These are phyloP conservation scores for Verticillium longisporum DNA, from an alignment of 2,329 filamentous ascomycete genomes.

Conservation along the genomic window DNA sequence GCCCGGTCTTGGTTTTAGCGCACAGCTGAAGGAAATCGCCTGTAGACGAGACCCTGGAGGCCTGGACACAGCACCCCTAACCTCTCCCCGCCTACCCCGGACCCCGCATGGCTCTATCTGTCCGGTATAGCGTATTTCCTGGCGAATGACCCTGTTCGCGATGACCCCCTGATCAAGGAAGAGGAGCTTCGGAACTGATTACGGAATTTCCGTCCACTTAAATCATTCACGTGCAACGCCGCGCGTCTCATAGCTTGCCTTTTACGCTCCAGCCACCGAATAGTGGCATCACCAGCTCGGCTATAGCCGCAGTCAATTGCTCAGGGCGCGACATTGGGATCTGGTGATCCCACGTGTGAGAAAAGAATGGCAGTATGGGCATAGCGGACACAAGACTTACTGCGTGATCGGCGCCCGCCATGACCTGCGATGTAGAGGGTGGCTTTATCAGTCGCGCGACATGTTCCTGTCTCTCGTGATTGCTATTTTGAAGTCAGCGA, in stretches of 20 bases:
- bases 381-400: background rate
- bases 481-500: background rate
- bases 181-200: background rate
- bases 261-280: background rate
- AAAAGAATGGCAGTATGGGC: background rate
- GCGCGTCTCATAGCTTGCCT: background rate
- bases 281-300: background rate
- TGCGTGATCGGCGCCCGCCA: constrained; percentile 4
- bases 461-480: background rate
- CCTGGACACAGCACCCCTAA: background rate
- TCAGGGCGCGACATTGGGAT: constrained; percentile 8
- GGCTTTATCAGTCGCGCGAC: background rate
- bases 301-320: background rate
- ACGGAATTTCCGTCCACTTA: background rate
- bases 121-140: background rate
- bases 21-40: background rate
- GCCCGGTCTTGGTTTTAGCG: background rate
- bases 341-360: background rate
- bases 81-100: background rate
- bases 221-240: background rate
- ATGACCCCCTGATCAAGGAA: background rate
- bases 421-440: constrained; percentile 3
- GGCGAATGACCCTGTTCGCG: background rate
- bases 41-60: background rate
- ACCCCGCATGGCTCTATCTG: background rate